Evolutionary conservation across 1,139 yeast species (phyloP), one percentile per base, ranked within the genome.

Genomic region (Torulaspora globosa): DNA sequence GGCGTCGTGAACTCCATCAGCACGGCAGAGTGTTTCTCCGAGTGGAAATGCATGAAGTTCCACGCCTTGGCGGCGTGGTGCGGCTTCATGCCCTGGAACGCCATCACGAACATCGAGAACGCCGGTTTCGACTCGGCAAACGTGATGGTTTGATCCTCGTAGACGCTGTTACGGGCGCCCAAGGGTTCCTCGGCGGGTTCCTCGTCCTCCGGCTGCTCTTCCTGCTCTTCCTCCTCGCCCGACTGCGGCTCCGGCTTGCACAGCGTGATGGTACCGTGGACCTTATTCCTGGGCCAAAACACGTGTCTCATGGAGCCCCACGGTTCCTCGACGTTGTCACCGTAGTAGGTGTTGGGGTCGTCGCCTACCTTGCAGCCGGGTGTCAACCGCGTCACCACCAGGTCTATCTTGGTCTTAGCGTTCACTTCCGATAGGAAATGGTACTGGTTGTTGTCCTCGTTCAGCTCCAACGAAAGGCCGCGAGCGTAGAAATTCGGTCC

Each of bases 1-100:
- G 98, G 98, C 6, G 98, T 94, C 42, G 92, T 85, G 71, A 88
- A 92, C 68, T 92, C 97, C 97, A 92, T 92, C 56, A 86, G 79
- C 19, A 89, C 81, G 6, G 87, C 95, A 31, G 92, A 75, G 58
- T 76, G 73, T 34, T 80, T 72, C 40, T 80, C 76, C 19, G 95
- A 84, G 64, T 88, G 96, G 75, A 86, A 90, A 69, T 87, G 86
- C 56, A 87, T 70, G 67, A 92, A 92, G 70, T 92, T 94, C 98
- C 98, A 92, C 19, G 89, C 71, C 54, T 95, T 87, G 47, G 98
- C 98, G 29, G 97, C 97, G 68, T 92, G 98, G 68, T 92, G 97
- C 11, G 98, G 98, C 69, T 92, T 92, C 97, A 92, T 90, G 51
- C 97, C 97, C 72, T 92, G 98, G 57, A 89, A 71, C n/a, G 98